Base-by-base conservation (phyloP, 1,284 basidiomycete species). In the Heterobasidion irregulare region DNA sequence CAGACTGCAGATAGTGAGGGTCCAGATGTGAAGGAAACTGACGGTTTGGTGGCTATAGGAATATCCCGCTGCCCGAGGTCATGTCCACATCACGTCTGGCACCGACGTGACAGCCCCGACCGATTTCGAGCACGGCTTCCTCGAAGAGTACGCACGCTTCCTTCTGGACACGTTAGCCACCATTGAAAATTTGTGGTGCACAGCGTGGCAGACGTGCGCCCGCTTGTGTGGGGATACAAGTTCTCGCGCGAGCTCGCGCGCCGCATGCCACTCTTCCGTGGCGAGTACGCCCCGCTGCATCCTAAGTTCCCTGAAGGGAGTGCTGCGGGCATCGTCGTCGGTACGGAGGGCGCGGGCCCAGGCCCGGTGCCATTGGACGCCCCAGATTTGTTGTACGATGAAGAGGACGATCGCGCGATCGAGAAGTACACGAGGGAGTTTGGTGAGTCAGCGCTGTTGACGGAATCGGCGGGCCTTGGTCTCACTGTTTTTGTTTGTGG, bases 221-320 rank as follows among this genome's bases (percentile, higher is more conserved):
- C 77, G 10, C 63, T 83, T 57, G 68, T 75, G 52, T 82, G 79
- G 75, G 68, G 62, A 0, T 88, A 84, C 64, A 88, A 87, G 64
- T 74, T 72, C 58, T 57, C 67, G 19, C 70, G 82, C n/a, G 85
- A 87, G 65, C 64, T 80, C 41, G 75, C 72, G 2, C 75, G 85
- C 18, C 77, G 84, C 2, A 77, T 86, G 75, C 68, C 72, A 0
- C 65, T 66, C 19, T 86, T 76, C 65, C 73, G 78, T 1, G 84
- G 84, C 4, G 84, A 85, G 58, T 64, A 73, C 1, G 51, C 62
- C 0, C 54, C 61, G 1, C 62, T 61, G 12, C 78, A 86, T 59
- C 84, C 85, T 0, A 53, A 58, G 6, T 86, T 86, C 64, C 60
- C 74, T 2, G 58, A 64, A 1, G 72, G 67, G 1, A 80, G 80